phyloP scores from a whole-genome alignment of 1,284 basidiomycete genomes.

The Schizopora paradoxa region DNA sequence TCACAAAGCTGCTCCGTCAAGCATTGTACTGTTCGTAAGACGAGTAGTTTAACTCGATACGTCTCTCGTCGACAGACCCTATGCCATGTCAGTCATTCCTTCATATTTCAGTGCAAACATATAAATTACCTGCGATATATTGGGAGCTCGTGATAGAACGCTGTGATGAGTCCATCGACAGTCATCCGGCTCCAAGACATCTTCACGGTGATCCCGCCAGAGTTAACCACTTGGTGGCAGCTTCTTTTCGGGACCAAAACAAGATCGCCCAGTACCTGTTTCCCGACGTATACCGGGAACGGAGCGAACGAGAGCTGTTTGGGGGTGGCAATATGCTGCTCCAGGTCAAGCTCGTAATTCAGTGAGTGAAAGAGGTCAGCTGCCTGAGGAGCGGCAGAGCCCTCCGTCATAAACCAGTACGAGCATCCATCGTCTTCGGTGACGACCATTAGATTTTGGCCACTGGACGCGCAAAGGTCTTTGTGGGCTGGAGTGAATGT shows the following conservation, averaged over 20 bases:
- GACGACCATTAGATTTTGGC: constrained; percentile 77
- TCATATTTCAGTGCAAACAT: neutral
- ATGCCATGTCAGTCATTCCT: constrained; percentile 7
- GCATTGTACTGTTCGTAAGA: constrained; percentile 46
- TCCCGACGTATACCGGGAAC: constrained; percentile 58
- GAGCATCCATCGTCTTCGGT: constrained; percentile 63
- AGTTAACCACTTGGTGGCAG: constrained; percentile 74
- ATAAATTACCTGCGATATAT: constrained; percentile 59
- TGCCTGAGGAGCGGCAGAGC: constrained; percentile 44
- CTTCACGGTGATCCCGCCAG: constrained; percentile 71
- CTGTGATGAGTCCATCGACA: constrained; percentile 46
- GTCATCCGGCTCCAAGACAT: constrained; percentile 80
- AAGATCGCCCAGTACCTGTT: constrained; percentile 69
- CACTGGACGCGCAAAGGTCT: constrained; percentile 72
- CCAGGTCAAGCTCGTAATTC: constrained; percentile 63
- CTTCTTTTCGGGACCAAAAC: constrained; percentile 74
- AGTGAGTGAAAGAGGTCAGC: constrained; percentile 55
- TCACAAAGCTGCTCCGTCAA: constrained; percentile 8
- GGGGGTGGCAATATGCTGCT: constrained; percentile 54
- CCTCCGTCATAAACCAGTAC: constrained; percentile 77
- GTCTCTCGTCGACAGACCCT: constrained; percentile 74
- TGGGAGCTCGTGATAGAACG: constrained; percentile 65
- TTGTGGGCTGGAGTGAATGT: constrained; percentile 77
- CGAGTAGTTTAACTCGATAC: constrained; percentile 62
- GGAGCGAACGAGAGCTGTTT: constrained; percentile 61